A percentile compares a stretch with the other conserved stretches of the same genome.
Evolutionary conservation across 1,284 basidiomycete genomes (phyloP).

Genomic region (Rhodotorula sp.): DNA sequence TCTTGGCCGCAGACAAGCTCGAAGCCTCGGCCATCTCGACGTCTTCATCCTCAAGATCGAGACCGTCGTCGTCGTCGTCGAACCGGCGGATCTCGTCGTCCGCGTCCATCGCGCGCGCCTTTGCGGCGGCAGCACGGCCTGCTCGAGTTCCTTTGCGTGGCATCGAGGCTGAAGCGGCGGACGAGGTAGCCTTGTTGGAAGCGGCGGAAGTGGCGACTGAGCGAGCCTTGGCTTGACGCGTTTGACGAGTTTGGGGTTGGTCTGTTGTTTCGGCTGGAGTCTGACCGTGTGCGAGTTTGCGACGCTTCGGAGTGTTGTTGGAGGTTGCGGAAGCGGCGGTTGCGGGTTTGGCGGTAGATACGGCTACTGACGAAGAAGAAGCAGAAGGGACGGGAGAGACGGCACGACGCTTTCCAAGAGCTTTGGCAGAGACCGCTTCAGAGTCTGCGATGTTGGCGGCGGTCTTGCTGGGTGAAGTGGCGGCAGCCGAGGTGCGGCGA

Average conservation of each 20-base stretch:
- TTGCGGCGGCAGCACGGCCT: constrained; percentile 21
- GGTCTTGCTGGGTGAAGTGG: not conserved
- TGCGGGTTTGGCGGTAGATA: not conserved
- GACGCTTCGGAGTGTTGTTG: constrained; percentile 22
- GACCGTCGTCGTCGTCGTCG: not conserved
- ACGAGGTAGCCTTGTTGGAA: not conserved
- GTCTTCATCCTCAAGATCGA: constrained; percentile 4
- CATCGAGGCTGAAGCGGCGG: constrained; percentile 10
- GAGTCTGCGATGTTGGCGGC: not conserved
- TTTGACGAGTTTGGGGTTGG: constrained; percentile 3
- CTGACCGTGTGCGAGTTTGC: constrained; percentile 27
- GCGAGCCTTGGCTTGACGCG: constrained; percentile 9
- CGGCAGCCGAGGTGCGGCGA: constrained; percentile 12
- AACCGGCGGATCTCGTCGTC: constrained; percentile 7
- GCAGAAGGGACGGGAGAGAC: constrained; percentile 27
- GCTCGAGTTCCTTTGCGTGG: constrained; percentile 37
- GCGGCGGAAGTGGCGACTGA: not conserved
- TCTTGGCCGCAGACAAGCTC: not conserved
- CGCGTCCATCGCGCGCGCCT: constrained; percentile 20
- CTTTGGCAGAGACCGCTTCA: constrained; percentile 26
- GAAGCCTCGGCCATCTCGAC: constrained; percentile 12
- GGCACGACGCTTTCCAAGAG: constrained; percentile 43
- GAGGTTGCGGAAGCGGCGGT: not conserved
- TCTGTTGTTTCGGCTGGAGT: constrained; percentile 9
- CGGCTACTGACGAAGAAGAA: not conserved